phyloP scores from a whole-genome alignment of 345 rosid genomes.

The Linum tenue region DNA sequence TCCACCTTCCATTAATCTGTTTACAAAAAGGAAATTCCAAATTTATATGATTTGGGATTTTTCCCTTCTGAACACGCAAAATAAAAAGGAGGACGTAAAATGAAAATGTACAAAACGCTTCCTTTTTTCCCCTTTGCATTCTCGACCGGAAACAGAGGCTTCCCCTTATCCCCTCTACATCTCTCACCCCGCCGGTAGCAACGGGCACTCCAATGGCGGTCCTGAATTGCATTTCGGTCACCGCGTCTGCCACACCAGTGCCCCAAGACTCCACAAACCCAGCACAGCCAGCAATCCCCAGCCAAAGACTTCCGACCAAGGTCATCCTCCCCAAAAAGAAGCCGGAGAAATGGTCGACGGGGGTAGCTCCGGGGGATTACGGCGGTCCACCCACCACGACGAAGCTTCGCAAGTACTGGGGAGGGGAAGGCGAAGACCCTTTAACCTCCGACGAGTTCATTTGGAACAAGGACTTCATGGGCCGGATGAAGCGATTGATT shows the following conservation, averaged over 20 bases:
- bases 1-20: too few species aligned
- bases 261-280: conserved; percentile 38
- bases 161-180: too few species aligned
- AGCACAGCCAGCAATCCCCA: conserved; percentile 15
- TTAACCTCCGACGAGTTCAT: conserved; percentile 74
- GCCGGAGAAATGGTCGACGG: conserved; percentile 84
- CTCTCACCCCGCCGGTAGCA: too few species aligned
- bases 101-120: too few species aligned
- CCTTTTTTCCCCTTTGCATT: too few species aligned
- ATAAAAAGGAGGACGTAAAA: too few species aligned
- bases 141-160: too few species aligned
- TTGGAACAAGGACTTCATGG: conserved; percentile 89
- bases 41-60: too few species aligned
- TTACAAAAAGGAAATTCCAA: too few species aligned
- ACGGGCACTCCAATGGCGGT: conserved; percentile 36
- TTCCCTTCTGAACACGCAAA: too few species aligned
- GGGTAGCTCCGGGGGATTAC: conserved; percentile 85
- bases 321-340: conserved; percentile 69
- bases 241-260: conserved; percentile 41
- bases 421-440: conserved; percentile 78
- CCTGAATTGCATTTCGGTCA: conserved; percentile 46
- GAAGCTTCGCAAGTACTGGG: conserved; percentile 81
- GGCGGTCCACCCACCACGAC: conserved; percentile 79
- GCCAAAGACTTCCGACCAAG: conserved; percentile 45
- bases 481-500: conserved; percentile 57